phyloP scores from a whole-genome alignment of 352 stramenopile genomes.

The Plasmopara viticola region DNA sequence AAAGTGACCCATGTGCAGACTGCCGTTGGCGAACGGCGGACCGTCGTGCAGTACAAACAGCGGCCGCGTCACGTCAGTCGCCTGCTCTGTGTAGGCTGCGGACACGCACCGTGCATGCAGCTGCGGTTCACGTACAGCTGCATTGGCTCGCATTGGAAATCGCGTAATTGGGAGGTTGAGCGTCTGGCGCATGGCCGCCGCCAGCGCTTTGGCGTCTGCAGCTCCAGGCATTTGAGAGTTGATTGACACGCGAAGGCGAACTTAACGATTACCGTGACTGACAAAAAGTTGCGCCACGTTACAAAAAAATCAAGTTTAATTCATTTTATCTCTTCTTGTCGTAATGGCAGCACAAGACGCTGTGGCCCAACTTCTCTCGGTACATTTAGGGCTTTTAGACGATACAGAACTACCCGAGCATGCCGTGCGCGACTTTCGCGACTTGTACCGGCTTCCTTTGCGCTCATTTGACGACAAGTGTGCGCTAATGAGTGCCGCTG shows the following conservation, averaged over 20 bases:
- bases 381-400: constrained; percentile 70
- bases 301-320: neutral
- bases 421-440: constrained; percentile 37
- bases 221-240: constrained; percentile 10
- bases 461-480: constrained; percentile 37
- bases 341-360: constrained; percentile 33
- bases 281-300: neutral
- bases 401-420: constrained; percentile 4
- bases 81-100: constrained; percentile 49
- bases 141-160: constrained; percentile 97
- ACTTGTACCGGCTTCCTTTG: constrained; percentile 45
- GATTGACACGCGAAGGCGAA: constrained; percentile 2
- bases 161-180: constrained; percentile 93
- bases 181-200: constrained; percentile 79
- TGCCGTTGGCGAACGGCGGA: constrained; percentile 98
- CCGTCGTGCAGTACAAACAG: constrained; percentile 96
- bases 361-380: constrained; percentile 74
- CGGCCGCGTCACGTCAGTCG: constrained; percentile 15
- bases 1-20: constrained; percentile 96
- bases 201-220: constrained; percentile 55
- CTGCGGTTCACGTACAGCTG: constrained; percentile 64
- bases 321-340: too few species aligned
- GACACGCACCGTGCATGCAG: constrained; percentile 63
- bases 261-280: constrained; percentile 1
- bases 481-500: constrained; percentile 40